Conservation (phyloP, 2,329 filamentous ascomycete species). For the Parafenestella ontariensis region DNA sequence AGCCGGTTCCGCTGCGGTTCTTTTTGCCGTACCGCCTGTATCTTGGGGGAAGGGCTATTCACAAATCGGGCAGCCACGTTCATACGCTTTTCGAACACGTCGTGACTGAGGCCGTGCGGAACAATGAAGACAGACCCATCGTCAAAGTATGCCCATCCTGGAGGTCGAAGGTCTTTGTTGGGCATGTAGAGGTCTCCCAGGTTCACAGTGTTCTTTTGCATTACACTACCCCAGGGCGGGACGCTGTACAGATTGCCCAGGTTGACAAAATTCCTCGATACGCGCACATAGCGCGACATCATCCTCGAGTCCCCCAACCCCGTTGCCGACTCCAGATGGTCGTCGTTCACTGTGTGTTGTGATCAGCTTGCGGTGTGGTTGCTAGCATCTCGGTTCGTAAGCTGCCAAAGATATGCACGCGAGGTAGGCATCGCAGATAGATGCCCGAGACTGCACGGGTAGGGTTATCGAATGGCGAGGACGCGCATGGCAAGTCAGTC, state of each 20-base stretch:
- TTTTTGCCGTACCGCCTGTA: constrained; percentile 8
- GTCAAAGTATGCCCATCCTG: constrained; percentile 30
- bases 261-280: constrained; percentile 16
- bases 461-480: constrained; percentile 10
- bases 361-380: not conserved
- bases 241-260: constrained; percentile 19
- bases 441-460: constrained; percentile 1
- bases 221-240: constrained; percentile 1
- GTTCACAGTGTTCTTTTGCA: constrained; percentile 17
- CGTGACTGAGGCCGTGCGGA: constrained; percentile 10
- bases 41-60: constrained; percentile 9
- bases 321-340: not conserved
- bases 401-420: constrained; percentile 2
- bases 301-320: not conserved
- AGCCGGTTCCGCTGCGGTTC: constrained; percentile 8
- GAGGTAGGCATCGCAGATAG: constrained; percentile 3
- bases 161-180: not conserved
- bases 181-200: constrained; percentile 17
- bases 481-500: constrained; percentile 8
- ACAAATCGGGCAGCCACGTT: constrained; percentile 20
- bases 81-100: constrained; percentile 24
- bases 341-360: not conserved
- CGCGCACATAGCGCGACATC: constrained; percentile 11
- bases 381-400: not conserved
- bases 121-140: constrained; percentile 30